Evolutionary conservation across 2,329 filamentous ascomycete species (phyloP).

Genomic region (Neobulgaria alba): DNA sequence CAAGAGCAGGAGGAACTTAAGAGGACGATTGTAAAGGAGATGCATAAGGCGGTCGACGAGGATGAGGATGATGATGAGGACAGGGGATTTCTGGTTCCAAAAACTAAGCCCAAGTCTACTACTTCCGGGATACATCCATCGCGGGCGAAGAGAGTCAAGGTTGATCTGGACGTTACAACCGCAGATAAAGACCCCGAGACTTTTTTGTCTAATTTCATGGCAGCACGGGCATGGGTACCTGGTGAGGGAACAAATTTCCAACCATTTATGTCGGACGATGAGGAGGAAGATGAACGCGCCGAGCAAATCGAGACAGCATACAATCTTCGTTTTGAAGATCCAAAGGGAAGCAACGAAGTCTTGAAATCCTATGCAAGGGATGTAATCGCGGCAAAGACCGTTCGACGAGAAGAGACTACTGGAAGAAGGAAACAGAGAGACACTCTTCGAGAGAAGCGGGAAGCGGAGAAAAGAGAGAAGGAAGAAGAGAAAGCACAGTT

Average conservation of each 20-base stretch:
- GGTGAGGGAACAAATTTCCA: constrained; percentile 58
- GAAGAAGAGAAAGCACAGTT: constrained; percentile 76
- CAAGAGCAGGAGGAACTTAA: constrained; percentile 85
- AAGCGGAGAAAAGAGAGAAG: constrained; percentile 66
- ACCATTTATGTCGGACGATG: constrained; percentile 88
- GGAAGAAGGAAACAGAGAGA: constrained; percentile 72
- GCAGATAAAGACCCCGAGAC: constrained; percentile 86
- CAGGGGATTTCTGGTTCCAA: constrained; percentile 65
- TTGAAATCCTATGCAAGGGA: constrained; percentile 86
- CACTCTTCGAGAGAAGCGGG: constrained; percentile 66
- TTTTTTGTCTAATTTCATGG: constrained; percentile 92
- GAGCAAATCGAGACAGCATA: constrained; percentile 89
- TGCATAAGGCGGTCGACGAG: constrained; percentile 54
- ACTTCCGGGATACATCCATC: constrained; percentile 49
- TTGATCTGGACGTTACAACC: constrained; percentile 57
- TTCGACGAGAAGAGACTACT: constrained; percentile 74
- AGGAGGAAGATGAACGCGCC: constrained; percentile 58
- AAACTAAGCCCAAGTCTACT: constrained; percentile 37
- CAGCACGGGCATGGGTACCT: constrained; percentile 82
- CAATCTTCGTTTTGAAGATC: constrained; percentile 93
- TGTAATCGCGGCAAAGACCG: constrained; percentile 70
- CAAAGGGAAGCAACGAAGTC: constrained; percentile 77
- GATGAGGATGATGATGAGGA: constrained; percentile 45
- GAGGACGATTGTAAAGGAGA: constrained; percentile 66
- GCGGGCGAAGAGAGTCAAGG: constrained; percentile 40